A percentile compares a stretch with the other conserved stretches of the same genome.
Evolutionary conservation across 805 yeast species (phyloP).

Genomic region (Ascoidea rubescens): DNA sequence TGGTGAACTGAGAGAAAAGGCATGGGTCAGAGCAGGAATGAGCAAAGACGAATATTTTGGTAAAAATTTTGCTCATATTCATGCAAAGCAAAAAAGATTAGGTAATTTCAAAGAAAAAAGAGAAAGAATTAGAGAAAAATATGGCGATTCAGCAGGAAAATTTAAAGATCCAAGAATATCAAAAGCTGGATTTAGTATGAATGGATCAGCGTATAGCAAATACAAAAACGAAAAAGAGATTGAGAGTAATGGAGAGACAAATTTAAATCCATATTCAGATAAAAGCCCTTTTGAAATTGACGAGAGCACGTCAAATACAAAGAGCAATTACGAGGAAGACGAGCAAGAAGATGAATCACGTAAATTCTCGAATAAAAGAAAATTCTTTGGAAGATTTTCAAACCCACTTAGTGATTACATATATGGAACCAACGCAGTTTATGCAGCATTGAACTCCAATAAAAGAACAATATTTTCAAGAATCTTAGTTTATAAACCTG

Average conservation of each 20-base stretch:
- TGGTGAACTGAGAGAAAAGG: conserved; percentile 25
- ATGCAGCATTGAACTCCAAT: conserved; percentile 45
- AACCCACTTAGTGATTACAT: conserved; percentile 52
- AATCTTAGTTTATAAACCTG: conserved; percentile 31
- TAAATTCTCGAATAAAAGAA: neutral
- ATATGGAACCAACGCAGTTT: conserved; percentile 64
- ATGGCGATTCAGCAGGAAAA: neutral
- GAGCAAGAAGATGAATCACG: neutral
- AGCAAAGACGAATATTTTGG: conserved; percentile 50
- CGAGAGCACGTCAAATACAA: neutral
- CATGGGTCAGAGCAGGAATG: conserved; percentile 54
- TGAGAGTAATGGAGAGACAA: neutral
- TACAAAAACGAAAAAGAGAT: neutral
- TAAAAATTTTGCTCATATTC: conserved; percentile 52
- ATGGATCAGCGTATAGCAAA: neutral
- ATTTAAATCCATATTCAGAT: neutral
- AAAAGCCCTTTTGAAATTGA: neutral
- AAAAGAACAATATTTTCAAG: conserved; percentile 39
- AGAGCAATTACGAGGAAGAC: neutral
- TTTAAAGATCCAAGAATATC: neutral
- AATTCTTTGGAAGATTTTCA: neutral
- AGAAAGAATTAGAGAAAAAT: conserved; percentile 12
- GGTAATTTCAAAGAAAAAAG: conserved; percentile 11
- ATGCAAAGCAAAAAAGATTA: conserved; percentile 29
- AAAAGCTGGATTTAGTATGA: neutral